Evolutionary conservation across 225 moss, liverwort and hornwort genomes (phyloP).

Genomic region (Polytrichum commune): DNA sequence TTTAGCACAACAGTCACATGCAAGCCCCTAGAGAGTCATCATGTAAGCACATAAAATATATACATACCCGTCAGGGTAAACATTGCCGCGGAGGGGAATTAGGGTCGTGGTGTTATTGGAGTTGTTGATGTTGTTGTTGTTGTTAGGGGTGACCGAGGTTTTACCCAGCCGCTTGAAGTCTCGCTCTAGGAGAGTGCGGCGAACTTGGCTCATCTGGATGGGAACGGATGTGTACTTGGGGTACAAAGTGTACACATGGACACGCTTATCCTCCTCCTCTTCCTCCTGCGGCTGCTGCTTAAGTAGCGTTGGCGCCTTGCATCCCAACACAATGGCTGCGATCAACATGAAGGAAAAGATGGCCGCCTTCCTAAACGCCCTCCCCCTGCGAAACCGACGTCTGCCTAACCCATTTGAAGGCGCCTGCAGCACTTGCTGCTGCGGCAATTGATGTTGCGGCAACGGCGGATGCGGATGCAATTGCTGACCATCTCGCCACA

Average conservation of each 20-base stretch:
- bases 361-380: slow-evolving; percentile 9
- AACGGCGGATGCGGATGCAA: slow-evolving; percentile 19
- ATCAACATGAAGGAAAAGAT: slow-evolving; percentile 10
- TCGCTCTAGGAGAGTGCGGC: slow-evolving; percentile 63
- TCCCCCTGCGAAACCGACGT: slow-evolving; percentile 17
- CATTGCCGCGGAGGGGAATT: slow-evolving; percentile 63
- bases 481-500: slow-evolving; percentile 58
- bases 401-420: slow-evolving; percentile 4
- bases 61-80: slow-evolving; percentile 82
- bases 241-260: slow-evolving; percentile 52
- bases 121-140: not conserved
- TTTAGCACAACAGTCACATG: too few relatives aligned
- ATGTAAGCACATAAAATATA: too few relatives aligned
- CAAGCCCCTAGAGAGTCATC: too few relatives aligned
- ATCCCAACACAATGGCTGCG: slow-evolving; percentile 21
- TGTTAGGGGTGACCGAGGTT: slow-evolving; percentile 1
- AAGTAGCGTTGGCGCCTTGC: slow-evolving; percentile 33
- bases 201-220: slow-evolving; percentile 46
- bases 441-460: not conserved
- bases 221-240: slow-evolving; percentile 51
- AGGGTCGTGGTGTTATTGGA: slow-evolving; percentile 25
- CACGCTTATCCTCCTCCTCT: slow-evolving; percentile 44
- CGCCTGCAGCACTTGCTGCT: not conserved
- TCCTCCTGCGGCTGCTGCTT: slow-evolving; percentile 32
- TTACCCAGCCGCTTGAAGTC: slow-evolving; percentile 45